Evolutionary conservation across 352 stramenopile genomes (phyloP), one percentile per base, ranked within the genome.

Genomic region (Globisporangium heterothallicum): DNA sequence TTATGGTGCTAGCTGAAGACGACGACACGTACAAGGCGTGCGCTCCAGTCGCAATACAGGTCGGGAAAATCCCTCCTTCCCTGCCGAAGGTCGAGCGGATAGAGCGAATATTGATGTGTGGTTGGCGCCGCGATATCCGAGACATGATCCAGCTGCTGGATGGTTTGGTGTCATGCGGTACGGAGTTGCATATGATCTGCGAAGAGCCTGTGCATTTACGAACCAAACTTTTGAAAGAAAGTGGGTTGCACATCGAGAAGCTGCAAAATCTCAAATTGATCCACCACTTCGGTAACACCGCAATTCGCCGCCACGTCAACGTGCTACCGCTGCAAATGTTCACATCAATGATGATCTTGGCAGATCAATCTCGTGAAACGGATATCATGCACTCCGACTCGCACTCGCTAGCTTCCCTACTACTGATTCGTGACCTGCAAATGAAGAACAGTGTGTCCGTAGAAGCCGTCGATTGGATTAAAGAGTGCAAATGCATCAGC

Each of bases 301-400:
- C 86, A 22, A 74, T 94, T 32, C 78, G 85, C 13, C 70, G 85
- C 14, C 79, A 94, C 32, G 61, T 95, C 0, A 64, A 84, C 34
- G 58, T 42, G 10, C 56, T 94, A 3, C 74, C 73, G 0, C 70
- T 94, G 40, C 59, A 71, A 14, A 56, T 68, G 8, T 95, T 94
- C 58, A 88, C 84, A 26, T 91, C 78, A 1, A 78, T 89, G 24
- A 85, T 95, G 66, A 92, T 95, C 34, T 49, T 96, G 22, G 73
- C 85, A 0, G 78, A 94, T 32, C 69, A 88, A 34, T 72, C 70
- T 2, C 64, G 71, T 30, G 82, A 93, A 42, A 70, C 66, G 0
- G 84, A 93, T 46, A 91, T 89, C 38, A 88, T 92, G 75, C 71
- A 85, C n/a, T 92, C 82, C 1, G 86, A 96, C 53, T 94, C 80